Evolutionary conservation across 2,329 filamentous ascomycete species (phyloP), one percentile per base, ranked within the genome.

Genomic region (Monilinia polystroma): DNA sequence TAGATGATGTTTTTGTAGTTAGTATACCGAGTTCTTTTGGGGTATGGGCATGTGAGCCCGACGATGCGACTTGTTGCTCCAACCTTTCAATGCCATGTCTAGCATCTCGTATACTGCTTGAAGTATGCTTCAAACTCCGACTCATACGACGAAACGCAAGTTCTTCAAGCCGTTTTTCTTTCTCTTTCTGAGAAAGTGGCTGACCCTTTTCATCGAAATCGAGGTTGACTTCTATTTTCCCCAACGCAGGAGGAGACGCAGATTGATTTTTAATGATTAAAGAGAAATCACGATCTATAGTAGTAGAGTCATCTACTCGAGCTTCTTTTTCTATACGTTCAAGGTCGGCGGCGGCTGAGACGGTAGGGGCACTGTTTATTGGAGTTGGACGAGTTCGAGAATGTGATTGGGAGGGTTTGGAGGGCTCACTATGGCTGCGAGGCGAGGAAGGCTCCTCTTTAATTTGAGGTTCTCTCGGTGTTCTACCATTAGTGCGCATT

Each of bases 61-160:
- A 67, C 32, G 66, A 66, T 23, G 79, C 78, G 23, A 87, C 80
- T 66, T 81, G 80, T 68, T 81, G 80, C 72, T 87, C 83, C 8
- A 88, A 78, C 12, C 84, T 80, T 72, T 86, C 84, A 62, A 88
- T 87, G 14, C 85, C 85, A 64, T 82, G 80, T 70, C 84, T 85
- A 26, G 84, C 83, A 18, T 80, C 82, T 52, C 81, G 83, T 43
- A 88, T 85, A 26, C 81, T 81, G 41, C 80, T 75, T 6, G 86
- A 77, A 4, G 82, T 83, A 20, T 81, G 82, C 67, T 80, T 78
- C n/a, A 88, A 76, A 0, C 80, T 78, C 69, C 82, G 83, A 71
- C 78, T 82, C 80, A 87, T 85, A 64, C 82, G 80, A 59, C 80
- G 79, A 56, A 81, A 79, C 16, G 78, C 75, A 43, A 80, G 77